phyloP scores from a whole-genome alignment of 106 monocot species.

The Dendrobium chrysotoxum region DNA sequence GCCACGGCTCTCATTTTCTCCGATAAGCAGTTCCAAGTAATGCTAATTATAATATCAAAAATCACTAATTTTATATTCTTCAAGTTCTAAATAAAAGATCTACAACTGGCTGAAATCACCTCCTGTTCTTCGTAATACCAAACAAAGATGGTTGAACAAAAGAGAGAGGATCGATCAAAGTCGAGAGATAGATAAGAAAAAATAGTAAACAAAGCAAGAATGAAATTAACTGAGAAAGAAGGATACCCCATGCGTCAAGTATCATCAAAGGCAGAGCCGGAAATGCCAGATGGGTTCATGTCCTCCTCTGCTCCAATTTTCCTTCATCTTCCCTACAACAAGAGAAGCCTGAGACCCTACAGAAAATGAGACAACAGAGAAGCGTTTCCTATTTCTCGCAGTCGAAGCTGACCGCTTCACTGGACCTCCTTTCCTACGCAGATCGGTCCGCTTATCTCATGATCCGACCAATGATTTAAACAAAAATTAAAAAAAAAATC shows the following conservation, averaged over 20 bases:
- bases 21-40: neutral
- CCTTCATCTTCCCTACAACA: neutral
- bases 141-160: neutral
- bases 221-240: neutral
- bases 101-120: neutral
- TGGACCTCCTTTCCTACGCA: neutral
- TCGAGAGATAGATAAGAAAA: neutral
- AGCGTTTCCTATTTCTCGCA: neutral
- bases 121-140: neutral
- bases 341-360: neutral
- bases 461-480: neutral
- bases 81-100: neutral
- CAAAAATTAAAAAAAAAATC: neutral
- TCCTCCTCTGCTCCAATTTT: conserved; percentile 1
- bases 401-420: neutral
- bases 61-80: neutral
- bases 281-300: neutral
- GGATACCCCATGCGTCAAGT: neutral
- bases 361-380: neutral
- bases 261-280: neutral
- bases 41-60: neutral
- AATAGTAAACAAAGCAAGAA: neutral
- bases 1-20: conserved; percentile 31
- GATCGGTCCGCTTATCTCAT: neutral
- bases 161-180: neutral